Conservation (phyloP, 495 filamentous ascomycete species). For the Neohortaea acidophila region DNA sequence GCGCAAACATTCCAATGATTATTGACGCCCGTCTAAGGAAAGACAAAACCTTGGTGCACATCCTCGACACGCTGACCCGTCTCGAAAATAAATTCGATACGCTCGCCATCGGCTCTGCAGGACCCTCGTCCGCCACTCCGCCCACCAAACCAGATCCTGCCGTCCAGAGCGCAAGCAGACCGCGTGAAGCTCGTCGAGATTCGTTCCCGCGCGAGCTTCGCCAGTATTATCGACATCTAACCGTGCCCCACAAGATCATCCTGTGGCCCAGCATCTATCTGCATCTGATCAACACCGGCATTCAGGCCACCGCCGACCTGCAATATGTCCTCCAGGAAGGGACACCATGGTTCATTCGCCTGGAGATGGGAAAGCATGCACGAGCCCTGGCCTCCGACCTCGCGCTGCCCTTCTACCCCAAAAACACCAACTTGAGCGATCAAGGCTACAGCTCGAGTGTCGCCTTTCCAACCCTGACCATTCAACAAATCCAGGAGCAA, state of each 20-base stretch:
- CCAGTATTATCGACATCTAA: slow-evolving; percentile 33
- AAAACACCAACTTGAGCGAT: background rate
- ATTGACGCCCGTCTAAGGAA: slow-evolving; percentile 28
- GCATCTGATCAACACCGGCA: slow-evolving; percentile 32
- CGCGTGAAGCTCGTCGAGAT: background rate
- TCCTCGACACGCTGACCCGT: slow-evolving; percentile 38
- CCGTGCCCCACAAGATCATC: slow-evolving; percentile 42
- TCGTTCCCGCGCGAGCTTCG: slow-evolving; percentile 8
- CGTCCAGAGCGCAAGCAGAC: background rate
- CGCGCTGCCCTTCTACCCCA: slow-evolving; percentile 13
- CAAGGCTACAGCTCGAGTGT: slow-evolving; percentile 15
- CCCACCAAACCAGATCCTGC: background rate
- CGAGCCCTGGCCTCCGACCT: slow-evolving; percentile 17
- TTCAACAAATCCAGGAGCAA: slow-evolving; percentile 36
- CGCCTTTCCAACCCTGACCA: slow-evolving; percentile 27
- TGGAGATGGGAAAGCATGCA: slow-evolving; percentile 27
- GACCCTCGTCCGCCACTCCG: background rate
- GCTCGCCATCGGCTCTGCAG: slow-evolving; percentile 17
- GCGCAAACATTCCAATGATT: slow-evolving; percentile 1
- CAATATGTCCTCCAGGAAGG: slow-evolving; percentile 26
- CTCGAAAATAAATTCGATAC: slow-evolving; percentile 38
- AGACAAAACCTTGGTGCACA: slow-evolving; percentile 46
- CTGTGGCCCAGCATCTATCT: slow-evolving; percentile 40
- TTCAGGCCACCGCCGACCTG: slow-evolving; percentile 16
- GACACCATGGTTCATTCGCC: slow-evolving; percentile 33